Percentiles rank a stretch among this genome's conserved stretches.
Evolutionary conservation across 495 filamentous ascomycete species (phyloP).

Genomic region (Diplogelasinospora grovesii): DNA sequence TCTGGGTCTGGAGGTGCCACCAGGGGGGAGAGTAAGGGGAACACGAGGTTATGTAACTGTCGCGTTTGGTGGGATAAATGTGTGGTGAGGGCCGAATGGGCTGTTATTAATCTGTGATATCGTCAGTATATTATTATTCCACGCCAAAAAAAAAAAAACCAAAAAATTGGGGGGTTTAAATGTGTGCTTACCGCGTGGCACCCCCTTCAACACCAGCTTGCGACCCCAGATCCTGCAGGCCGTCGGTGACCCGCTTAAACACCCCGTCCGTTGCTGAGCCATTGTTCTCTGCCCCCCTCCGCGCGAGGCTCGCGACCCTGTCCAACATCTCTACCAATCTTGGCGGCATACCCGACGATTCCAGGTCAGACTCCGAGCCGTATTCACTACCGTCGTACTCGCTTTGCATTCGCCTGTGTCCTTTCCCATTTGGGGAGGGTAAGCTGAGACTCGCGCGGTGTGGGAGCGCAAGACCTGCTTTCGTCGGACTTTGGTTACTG

Average conservation of each 20-base stretch:
- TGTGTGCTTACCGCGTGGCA: conserved; percentile 57
- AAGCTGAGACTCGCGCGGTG: conserved; percentile 29
- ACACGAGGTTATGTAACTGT: conserved; percentile 70
- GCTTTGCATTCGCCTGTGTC: conserved; percentile 41
- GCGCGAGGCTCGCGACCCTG: conserved; percentile 65
- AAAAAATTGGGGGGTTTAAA: too few relatives aligned
- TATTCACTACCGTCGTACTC: conserved; percentile 58
- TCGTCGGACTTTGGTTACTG: conserved; percentile 23
- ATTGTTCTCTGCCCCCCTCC: conserved; percentile 65
- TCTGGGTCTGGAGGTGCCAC: conserved; percentile 47
- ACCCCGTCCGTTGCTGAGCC: conserved; percentile 62
- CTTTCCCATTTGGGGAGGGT: conserved; percentile 32
- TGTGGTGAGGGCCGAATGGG: conserved; percentile 75
- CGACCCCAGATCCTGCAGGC: conserved; percentile 69
- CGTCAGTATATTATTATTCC: too few relatives aligned
- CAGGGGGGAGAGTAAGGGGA: conserved; percentile 60
- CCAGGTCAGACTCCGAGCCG: conserved; percentile 67
- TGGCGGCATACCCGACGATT: conserved; percentile 61
- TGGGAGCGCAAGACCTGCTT: conserved; percentile 1
- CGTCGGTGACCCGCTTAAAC: conserved; percentile 64
- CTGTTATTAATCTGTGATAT: conserved; percentile 73
- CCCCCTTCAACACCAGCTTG: conserved; percentile 75
- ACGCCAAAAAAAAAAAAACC: too few relatives aligned
- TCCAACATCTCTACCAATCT: conserved; percentile 69
- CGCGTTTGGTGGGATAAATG: conserved; percentile 82